Base-by-base conservation (phyloP, 2,329 filamentous ascomycete species). In the Zymoseptoria crescenta region DNA sequence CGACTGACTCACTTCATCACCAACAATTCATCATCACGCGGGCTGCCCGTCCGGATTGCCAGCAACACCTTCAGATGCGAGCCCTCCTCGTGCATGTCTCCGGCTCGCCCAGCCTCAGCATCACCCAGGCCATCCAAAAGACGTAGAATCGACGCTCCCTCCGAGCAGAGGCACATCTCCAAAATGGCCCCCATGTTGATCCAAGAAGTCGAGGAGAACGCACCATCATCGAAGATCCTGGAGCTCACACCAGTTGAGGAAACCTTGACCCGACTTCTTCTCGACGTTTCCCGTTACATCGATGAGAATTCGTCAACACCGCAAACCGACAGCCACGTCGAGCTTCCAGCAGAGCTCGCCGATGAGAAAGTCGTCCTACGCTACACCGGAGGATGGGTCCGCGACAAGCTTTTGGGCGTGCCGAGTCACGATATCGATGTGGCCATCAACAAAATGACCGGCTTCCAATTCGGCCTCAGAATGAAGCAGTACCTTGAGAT, bases 381-480 rank as follows among this genome's bases (percentile, higher is more conserved):
- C 54, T 93, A 88, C 82, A 90, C 90, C 0, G 90, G 90, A 59
- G 90, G 90, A 27, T 95, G 90, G 90, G 89, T 94, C 9, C 86
- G 90, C 49, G 90, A 95, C 77, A 92, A 90, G 75, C 81, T 94
- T 2, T 81, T 94, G 3, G 84, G 85, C 20, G 80, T 85, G 10
- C 80, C 80, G 60, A 91, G 87, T 69, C 81, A 92, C 70, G 90
- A 95, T 70, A 92, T 95, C 63, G 90, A 95, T 72, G 86, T 90
- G 7, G 89, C 88, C 56, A 90, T 95, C 77, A 92, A 91, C 76
- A 82, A 81, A 65, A 91, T 94, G 88, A 94, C 89, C 0, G 90
- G 90, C 56, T 85, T 86, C 67, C 78, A 84, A 10, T 94, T 94
- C 70, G 87, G 86, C n/a, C 73, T 83, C 54, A 80, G 83, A 66